These are phyloP conservation scores for Clarireedia hainanense DNA, from an alignment of 2,329 filamentous ascomycete genomes.

Conservation along the genomic window DNA sequence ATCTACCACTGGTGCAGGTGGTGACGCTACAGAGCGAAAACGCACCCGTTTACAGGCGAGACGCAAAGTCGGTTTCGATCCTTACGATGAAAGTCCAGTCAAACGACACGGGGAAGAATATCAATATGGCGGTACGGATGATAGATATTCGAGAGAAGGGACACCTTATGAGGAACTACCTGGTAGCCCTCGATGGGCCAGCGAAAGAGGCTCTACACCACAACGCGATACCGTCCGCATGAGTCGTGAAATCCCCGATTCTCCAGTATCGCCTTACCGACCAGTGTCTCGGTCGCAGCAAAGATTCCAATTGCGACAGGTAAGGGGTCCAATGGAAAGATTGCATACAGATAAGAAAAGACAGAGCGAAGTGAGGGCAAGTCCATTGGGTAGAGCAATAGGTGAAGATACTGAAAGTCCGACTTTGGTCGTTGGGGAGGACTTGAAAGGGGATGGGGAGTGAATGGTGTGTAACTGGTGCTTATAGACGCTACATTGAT, in stretches of 20 bases:
- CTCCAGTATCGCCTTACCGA: slow-evolving; percentile 1
- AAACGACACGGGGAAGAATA: slow-evolving; percentile 58
- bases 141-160: slow-evolving; percentile 14
- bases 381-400: slow-evolving; percentile 1
- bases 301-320: neutral
- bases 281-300: neutral
- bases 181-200: neutral
- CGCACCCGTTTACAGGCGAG: slow-evolving; percentile 52
- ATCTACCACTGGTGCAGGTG: slow-evolving; percentile 56
- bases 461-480: neutral
- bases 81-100: slow-evolving; percentile 62
- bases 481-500: no score
- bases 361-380: neutral
- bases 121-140: slow-evolving; percentile 34
- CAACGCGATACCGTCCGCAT: neutral
- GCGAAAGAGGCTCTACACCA: slow-evolving; percentile 2
- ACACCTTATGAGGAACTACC: slow-evolving; percentile 18
- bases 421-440: neutral
- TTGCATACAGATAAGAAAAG: neutral
- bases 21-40: slow-evolving; percentile 52
- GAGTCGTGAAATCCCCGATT: neutral
- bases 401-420: neutral
- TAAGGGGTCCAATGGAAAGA: neutral
- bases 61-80: slow-evolving; percentile 59
- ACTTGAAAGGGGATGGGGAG: neutral